Percentiles rank a stretch among this genome's conserved stretches.
These are phyloP conservation scores for Gryganskiella cystojenkinii DNA, from an alignment of 192 early-diverging fungal species.

Conservation along the genomic window DNA sequence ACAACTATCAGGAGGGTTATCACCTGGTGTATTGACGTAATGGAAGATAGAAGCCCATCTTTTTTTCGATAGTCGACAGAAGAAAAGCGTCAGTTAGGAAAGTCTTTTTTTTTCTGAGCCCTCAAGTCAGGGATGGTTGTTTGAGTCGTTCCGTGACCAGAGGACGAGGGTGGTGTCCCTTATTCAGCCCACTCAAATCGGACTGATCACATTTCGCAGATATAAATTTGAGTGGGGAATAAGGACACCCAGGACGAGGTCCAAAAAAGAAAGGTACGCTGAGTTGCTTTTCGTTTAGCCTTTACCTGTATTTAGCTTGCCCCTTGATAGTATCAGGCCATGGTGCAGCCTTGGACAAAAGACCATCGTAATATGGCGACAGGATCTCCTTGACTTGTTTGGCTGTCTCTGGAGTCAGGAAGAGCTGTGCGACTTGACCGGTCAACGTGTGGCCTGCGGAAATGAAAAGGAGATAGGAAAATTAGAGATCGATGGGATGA, in stretches of 20 bases:
- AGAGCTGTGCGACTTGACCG: slow-evolving; percentile 42
- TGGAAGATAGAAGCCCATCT: slow-evolving; percentile 48
- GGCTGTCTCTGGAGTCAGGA: slow-evolving; percentile 45
- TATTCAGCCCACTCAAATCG: background rate
- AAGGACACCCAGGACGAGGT: too few relatives aligned
- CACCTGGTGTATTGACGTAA: slow-evolving; percentile 41
- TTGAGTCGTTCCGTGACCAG: too few relatives aligned
- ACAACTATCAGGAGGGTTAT: slow-evolving; percentile 39
- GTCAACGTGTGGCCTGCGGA: slow-evolving; percentile 45
- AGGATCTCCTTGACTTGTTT: slow-evolving; percentile 45
- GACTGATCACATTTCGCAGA: background rate
- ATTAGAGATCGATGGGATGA: background rate
- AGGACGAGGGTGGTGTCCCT: slow-evolving; percentile 1
- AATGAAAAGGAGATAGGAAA: background rate
- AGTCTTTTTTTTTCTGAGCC: too few relatives aligned
- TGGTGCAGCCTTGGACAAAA: slow-evolving; percentile 48
- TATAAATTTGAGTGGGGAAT: background rate
- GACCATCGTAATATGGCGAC: slow-evolving; percentile 47
- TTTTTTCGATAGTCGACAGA: background rate
- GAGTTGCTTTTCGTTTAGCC: too few relatives aligned
- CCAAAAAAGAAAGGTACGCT: too few relatives aligned
- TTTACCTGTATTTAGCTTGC: slow-evolving; percentile 41
- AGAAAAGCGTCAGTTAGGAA: background rate
- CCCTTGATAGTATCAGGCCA: slow-evolving; percentile 52
- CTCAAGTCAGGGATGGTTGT: too few relatives aligned